Conservation (phyloP, 2,329 filamentous ascomycete genomes). For the Dothiorella sarmentorum region DNA sequence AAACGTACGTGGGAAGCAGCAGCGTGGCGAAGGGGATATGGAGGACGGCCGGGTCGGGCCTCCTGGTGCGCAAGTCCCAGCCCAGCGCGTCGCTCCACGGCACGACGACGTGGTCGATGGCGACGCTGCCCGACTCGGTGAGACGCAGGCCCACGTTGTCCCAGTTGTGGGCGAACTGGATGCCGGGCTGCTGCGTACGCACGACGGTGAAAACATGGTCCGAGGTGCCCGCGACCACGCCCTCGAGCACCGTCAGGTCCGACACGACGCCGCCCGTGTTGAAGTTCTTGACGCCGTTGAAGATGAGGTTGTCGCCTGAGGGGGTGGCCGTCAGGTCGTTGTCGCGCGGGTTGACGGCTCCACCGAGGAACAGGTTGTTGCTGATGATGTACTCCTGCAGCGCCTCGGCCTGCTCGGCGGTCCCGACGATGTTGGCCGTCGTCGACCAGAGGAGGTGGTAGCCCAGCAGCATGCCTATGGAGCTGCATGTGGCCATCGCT, state of each 20-base stretch:
- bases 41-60: conserved; percentile 50
- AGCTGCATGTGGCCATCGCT: conserved; percentile 38
- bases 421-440: conserved; percentile 60
- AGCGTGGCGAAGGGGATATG: conserved; percentile 54
- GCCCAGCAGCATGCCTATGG: conserved; percentile 62
- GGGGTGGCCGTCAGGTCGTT: conserved; percentile 56
- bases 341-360: conserved; percentile 63
- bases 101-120: conserved; percentile 55
- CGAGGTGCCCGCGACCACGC: conserved; percentile 55
- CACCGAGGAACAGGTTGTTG: conserved; percentile 65
- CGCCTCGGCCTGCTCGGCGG: conserved; percentile 56
- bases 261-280: conserved; percentile 66
- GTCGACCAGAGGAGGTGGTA: conserved; percentile 64
- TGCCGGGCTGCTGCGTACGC: conserved; percentile 55
- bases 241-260: conserved; percentile 63
- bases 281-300: conserved; percentile 63
- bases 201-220: conserved; percentile 63
- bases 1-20: conserved; percentile 52
- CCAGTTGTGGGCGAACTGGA: conserved; percentile 60
- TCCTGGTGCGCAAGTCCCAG: conserved; percentile 53
- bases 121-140: conserved; percentile 62
- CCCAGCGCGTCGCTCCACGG: conserved; percentile 62
- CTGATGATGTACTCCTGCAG: conserved; percentile 55
- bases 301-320: conserved; percentile 55
- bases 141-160: conserved; percentile 61